A percentile compares a stretch with the other conserved stretches of the same genome.
Conservation (phyloP, 257 asterid genomes). For the Lycium barbarum region DNA sequence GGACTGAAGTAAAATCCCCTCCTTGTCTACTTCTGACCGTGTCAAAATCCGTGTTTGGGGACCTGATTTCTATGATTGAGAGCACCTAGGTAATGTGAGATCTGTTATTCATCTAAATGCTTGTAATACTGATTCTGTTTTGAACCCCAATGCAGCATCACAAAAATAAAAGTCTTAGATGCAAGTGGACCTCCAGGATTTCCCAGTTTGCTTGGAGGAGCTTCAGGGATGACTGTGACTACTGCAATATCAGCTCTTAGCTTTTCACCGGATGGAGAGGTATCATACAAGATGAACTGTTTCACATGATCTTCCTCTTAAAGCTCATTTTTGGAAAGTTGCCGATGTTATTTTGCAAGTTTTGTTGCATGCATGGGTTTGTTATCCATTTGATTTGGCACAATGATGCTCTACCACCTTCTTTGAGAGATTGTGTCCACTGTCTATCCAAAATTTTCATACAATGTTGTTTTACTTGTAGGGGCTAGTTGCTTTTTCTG, state of each 20-base stretch:
- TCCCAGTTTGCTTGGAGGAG: constrained; percentile 82
- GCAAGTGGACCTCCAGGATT: constrained; percentile 98
- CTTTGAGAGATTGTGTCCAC: neutral
- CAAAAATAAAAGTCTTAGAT: constrained; percentile 89
- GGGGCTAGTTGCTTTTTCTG: constrained; percentile 97
- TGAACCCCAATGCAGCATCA: constrained; percentile 63
- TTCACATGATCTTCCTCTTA: constrained; percentile 29
- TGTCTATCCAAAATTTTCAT: neutral
- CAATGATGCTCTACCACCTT: neutral
- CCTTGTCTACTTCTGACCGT: neutral
- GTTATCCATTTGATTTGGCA: constrained; percentile 18
- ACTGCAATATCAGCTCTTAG: constrained; percentile 91
- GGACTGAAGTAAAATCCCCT: neutral
- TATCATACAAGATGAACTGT: constrained; percentile 35
- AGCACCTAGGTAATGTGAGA: constrained; percentile 6
- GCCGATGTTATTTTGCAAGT: constrained; percentile 26
- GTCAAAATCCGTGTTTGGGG: neutral
- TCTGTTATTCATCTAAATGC: constrained; percentile 5
- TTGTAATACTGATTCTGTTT: constrained; percentile 21
- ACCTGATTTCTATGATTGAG: neutral
- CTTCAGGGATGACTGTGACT: constrained; percentile 57
- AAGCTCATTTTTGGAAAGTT: neutral
- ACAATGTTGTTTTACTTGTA: constrained; percentile 42
- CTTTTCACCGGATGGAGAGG: constrained; percentile 99
- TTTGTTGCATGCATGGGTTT: constrained; percentile 23